Percentiles rank a stretch among this genome's conserved stretches.
Evolutionary conservation across 139 green algal genomes (phyloP).

Genomic region (Chloropicon primus): DNA sequence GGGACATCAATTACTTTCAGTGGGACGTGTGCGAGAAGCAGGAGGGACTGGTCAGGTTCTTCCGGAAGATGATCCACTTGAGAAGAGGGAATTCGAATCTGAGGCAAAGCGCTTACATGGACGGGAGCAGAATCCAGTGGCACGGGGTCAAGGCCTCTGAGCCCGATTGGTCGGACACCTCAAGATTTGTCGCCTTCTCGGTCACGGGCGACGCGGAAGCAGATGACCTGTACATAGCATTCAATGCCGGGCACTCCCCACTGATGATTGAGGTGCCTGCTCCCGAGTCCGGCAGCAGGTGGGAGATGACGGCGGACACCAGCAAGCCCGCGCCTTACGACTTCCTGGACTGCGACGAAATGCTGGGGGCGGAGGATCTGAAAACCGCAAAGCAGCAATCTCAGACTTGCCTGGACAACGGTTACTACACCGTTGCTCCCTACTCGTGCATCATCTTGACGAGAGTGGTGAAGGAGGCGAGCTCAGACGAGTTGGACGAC

Average conservation of each 20-base stretch:
- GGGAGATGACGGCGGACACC: conserved; percentile 58
- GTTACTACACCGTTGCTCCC: not conserved
- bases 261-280: conserved; percentile 38
- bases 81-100: not conserved
- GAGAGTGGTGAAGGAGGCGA: not conserved
- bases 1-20: conserved; percentile 26
- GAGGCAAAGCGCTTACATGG: not conserved
- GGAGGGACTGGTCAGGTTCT: not conserved
- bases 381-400: not conserved
- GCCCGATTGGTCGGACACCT: conserved; percentile 81
- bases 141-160: conserved; percentile 48
- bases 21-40: not conserved
- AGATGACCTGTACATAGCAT: conserved; percentile 53
- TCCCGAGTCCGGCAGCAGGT: conserved; percentile 34
- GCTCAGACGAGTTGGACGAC: too few species aligned
- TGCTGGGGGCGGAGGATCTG: not conserved
- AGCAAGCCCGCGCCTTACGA: conserved; percentile 42
- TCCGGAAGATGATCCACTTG: not conserved
- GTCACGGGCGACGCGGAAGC: conserved; percentile 32
- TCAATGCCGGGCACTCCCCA: conserved; percentile 44
- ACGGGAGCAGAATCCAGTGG: conserved; percentile 49
- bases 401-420: not conserved
- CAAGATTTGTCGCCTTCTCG: conserved; percentile 69
- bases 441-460: not conserved
- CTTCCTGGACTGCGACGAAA: conserved; percentile 7